Evolutionary conservation across 2,329 filamentous ascomycete genomes (phyloP), one percentile per base, ranked within the genome.

Genomic region (Fusarium floridanum): DNA sequence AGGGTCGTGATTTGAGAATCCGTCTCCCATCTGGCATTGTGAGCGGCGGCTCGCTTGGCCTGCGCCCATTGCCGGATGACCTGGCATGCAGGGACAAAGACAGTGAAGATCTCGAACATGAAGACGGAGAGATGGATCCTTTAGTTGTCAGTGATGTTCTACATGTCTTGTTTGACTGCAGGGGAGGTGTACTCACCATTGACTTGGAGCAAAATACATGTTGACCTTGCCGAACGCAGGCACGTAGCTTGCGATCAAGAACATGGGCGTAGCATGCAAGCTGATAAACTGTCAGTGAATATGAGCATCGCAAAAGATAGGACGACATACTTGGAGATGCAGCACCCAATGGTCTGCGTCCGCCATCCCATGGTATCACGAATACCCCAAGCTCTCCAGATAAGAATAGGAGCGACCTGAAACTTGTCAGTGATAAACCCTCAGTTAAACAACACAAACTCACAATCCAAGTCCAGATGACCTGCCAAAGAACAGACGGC

Each of bases 321-420:
- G 45, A 32, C 22, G 2, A 79, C 83, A 65, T 69, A 86, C 84
- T 82, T 83, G 37, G 85, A 82, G 64, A 87, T 72, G 56, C 83
- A 83, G 76, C 86, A 88, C 12, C 80, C 82, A 43, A 90, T 88
- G 14, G 90, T 93, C 78, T 92, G 91, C 3, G 88, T 77, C 9
- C 90, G 85, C 91, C 91, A 93, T 60, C 90, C 88, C 72, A 91
- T 88, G 2, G 90, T 90, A 75, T 93, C 91, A 34, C 85, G 85
- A 70, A 93, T 91, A n/a, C 86, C 82, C 34, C 90, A 86, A 45
- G 91, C 88, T 73, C 87, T 86, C 86, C 88, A 92, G 3, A 93
- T 83, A 61, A 91, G 83, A 70, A 86, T 83, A 2, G 91, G 90
- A 3, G 90, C 90, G 65, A 74, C 55, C 56, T 70, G 17, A 3